Base-by-base conservation (phyloP, 2,329 filamentous ascomycete species). In the Alternaria gaisen region DNA sequence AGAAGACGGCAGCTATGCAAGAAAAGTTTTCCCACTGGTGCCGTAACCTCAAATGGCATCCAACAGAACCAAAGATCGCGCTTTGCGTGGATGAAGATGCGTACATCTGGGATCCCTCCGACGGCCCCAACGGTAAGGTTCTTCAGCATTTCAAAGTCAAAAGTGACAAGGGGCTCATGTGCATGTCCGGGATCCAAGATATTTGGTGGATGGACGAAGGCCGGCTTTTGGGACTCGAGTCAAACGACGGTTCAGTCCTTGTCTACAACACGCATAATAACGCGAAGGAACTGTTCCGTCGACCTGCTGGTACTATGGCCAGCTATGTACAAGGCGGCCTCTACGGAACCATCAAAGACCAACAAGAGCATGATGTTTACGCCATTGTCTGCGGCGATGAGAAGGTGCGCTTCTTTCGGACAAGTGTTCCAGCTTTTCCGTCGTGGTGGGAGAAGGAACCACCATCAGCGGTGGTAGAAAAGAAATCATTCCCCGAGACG, bases 201-300 rank as follows among this genome's bases (percentile, higher is more conserved):
- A 55, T 72, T 16, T 9, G 41, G 1, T 75, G 72, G 73, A 56
- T 71, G 51, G 60, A 65, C 3, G 32, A 67, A 28, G 72, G 68
- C 8, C 53, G 60, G 11, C 50, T 67, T 10, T 47, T 76, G 1
- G 55, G 46, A 18, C 20, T 76, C 4, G 22, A 60, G 8, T 63
- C 65, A 12, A 59, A 53, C 2, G 72, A 75, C 4, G 68, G 73
- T 5, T 68, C 67, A 0, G 66, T 53, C 3, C 47, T 76, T 1
- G 56, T 75, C 3, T 77, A 73, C 53, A 63, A 75, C 26, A 61
- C 53, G 1, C 36, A 66, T 10, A 67, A 50, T 10, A 75, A 75
- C 38, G 40, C 63, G 4, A 75, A 77, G 47, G 72, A 76, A 56
- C 40, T 74, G 8, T 73, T 74, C 36, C 63, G 58, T 47, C 67